These are phyloP conservation scores for Zasmidium cellare DNA, from an alignment of 2,329 filamentous ascomycete species.

Conservation along the genomic window DNA sequence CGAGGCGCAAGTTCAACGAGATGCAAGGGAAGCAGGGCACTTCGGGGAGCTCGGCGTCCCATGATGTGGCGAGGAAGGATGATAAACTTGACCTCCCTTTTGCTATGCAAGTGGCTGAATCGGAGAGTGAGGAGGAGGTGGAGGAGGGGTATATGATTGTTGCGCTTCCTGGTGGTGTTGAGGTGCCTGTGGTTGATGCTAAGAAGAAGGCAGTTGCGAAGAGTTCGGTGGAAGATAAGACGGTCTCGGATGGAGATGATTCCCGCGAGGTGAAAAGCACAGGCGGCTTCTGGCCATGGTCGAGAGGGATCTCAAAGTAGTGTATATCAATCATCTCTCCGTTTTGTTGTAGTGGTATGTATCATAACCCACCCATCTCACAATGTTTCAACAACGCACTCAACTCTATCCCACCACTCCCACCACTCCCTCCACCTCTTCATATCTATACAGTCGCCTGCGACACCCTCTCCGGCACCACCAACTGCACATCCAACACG, in stretches of 20 bases:
- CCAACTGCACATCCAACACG: conserved; percentile 81
- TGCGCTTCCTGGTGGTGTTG: no score
- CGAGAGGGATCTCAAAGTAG: background rate
- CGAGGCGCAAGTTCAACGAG: background rate
- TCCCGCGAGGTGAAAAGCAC: background rate
- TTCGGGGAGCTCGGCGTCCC: background rate
- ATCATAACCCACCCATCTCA: no score
- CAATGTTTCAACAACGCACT: no score
- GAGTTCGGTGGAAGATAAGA: no score
- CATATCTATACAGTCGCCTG: conserved; percentile 27
- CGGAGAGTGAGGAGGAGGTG: background rate
- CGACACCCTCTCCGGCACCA: conserved; percentile 53
- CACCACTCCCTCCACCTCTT: background rate
- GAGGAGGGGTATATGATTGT: no score
- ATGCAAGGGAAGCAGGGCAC: background rate
- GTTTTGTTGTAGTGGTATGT: conserved; percentile 5
- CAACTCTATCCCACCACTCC: background rate
- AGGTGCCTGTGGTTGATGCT: no score
- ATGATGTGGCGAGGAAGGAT: background rate
- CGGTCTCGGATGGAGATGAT: background rate
- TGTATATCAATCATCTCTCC: background rate
- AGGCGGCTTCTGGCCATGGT: background rate
- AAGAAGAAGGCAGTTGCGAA: no score
- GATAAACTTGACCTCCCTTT: no score
- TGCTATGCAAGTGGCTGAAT: background rate